Base-by-base conservation (phyloP, 2,329 filamentous ascomycete species). In the Aspergillus aculeatinus region DNA sequence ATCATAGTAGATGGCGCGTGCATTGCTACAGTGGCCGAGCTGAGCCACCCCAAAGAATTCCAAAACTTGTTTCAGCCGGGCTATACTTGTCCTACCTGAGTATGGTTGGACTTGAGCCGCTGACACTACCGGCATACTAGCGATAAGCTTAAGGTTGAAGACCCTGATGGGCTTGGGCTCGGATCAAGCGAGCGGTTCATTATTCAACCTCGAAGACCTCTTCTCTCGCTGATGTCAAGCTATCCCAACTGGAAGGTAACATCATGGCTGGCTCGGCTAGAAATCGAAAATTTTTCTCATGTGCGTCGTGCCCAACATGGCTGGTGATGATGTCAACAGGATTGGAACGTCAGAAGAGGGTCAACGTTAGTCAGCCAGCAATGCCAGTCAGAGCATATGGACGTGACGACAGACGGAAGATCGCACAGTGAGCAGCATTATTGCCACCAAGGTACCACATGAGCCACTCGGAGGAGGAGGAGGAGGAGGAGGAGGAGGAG, bases 391-490 rank as follows among this genome's bases (percentile, higher is more conserved):
- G 25, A 29, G 42, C 23, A 29, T 47, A 48, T 27, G 42, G n/a
- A 21, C 53, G 51, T 55, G 53, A 55, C 53, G 53, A 55, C 53
- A 48, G n/a, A 19, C 16, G 42, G 52, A 55, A 44, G 48, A 55
- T 55, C 53, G 48, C 35, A 27, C 48, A 21, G n/a, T 9, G 53
- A 29, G 42, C 33, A 48, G 27, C 25, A 47, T 55, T 55, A 47
- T 55, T 55, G 53, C 53, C 53, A 55, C 42, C 19, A 10, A 29
- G 39, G 39, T 25, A 44, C 51, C 51, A 54, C 51, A 44, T 19
- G 51, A 10, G 25, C 47, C 51, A n/a, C 35, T 11, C 35, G 33
- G 33, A n/a, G 39, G 16, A 29, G 27, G 27, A 9, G 27, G 6
- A 29, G 27, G 27, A 7, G 6, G 9, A 7, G 27, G 33, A 55